phyloP scores from a whole-genome alignment of 2,329 filamentous ascomycete genomes.

The Claviceps quebecensis region DNA sequence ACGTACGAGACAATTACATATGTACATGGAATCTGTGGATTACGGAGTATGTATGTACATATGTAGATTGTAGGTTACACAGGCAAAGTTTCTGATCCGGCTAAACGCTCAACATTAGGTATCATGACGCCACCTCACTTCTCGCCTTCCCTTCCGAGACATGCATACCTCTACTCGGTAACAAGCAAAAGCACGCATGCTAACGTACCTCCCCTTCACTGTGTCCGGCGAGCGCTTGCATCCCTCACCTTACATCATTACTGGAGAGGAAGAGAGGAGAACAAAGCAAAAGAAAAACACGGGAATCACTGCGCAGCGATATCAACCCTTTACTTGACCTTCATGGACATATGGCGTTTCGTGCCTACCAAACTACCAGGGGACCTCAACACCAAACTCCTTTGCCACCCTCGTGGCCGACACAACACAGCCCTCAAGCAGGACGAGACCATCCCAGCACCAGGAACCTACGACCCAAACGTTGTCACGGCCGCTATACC shows the following conservation, averaged over 20 bases:
- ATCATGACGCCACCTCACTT: neutral
- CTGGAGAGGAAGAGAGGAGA: too few species aligned
- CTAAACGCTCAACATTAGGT: too few species aligned
- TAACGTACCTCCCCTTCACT: too few species aligned
- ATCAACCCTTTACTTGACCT: neutral
- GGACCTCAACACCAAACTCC: slow-evolving; percentile 31
- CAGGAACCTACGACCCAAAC: slow-evolving; percentile 44
- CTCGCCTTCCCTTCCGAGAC: neutral
- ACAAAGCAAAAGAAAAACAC: neutral
- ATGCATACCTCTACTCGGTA: neutral
- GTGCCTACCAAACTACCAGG: neutral
- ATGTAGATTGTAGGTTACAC: too few species aligned
- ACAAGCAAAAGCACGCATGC: too few species aligned
- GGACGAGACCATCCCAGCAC: slow-evolving; percentile 53
- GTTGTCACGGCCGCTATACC: slow-evolving; percentile 38
- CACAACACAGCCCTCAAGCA: slow-evolving; percentile 45
- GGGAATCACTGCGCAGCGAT: neutral
- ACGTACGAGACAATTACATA: too few species aligned
- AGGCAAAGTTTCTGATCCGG: neutral
- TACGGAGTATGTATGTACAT: too few species aligned
- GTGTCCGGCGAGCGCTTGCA: too few species aligned
- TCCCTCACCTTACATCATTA: too few species aligned
- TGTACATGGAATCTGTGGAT: too few species aligned
- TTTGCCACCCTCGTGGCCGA: slow-evolving; percentile 42
- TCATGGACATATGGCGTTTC: neutral